Percentiles rank a stretch among this genome's conserved stretches.
Evolutionary conservation across 1,284 basidiomycete genomes (phyloP).

Genomic region (Fomitopsis pinicola): DNA sequence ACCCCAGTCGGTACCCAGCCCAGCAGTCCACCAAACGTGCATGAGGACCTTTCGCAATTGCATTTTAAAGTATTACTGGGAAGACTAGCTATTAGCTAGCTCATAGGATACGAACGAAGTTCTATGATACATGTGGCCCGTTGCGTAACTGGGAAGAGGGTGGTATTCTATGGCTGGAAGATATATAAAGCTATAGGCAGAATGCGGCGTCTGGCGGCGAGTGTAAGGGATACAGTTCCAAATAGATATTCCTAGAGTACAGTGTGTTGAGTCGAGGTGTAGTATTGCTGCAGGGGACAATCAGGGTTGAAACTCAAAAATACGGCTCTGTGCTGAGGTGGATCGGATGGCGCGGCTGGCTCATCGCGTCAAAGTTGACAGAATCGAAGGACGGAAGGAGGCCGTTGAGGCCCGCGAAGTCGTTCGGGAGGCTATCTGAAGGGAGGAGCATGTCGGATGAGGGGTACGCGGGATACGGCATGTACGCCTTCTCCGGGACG

Average conservation of each 20-base stretch:
- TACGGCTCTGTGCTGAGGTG: not conserved
- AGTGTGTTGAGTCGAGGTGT: not conserved
- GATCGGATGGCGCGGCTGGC: not conserved
- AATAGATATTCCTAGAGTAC: not conserved
- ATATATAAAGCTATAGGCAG: constrained; percentile 1
- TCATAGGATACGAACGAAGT: not conserved
- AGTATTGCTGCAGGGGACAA: not conserved
- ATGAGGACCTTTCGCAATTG: not conserved
- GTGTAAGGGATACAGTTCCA: not conserved
- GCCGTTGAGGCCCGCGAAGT: not conserved
- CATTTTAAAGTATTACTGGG: not conserved
- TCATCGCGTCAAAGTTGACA: not conserved
- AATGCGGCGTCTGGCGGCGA: not conserved
- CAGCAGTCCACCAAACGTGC: not conserved
- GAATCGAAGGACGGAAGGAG: not conserved
- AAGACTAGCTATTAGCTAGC: not conserved
- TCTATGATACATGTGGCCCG: not conserved
- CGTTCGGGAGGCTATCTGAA: not conserved
- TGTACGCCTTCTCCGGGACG: not conserved
- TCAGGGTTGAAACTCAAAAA: not conserved
- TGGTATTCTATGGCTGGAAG: not conserved
- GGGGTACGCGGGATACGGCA: not conserved
- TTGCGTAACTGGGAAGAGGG: not conserved
- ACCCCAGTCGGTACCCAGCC: too few relatives aligned
- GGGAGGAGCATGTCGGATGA: not conserved